These are phyloP conservation scores for Phyllosticta capitalensis DNA, from an alignment of 2,329 filamentous ascomycete species.

Conservation along the genomic window DNA sequence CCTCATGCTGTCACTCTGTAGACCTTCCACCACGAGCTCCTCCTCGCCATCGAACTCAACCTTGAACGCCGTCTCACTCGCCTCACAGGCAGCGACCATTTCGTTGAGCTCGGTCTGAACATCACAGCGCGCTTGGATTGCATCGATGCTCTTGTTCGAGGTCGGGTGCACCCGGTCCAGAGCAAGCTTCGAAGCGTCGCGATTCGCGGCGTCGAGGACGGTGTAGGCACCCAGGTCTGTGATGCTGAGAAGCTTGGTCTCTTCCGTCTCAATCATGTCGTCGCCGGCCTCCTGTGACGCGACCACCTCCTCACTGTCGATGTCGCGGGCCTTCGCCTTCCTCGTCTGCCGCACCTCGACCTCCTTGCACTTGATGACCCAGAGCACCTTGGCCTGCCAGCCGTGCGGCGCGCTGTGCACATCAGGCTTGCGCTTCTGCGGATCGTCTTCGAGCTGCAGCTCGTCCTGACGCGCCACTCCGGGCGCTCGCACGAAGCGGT, in stretches of 20 bases:
- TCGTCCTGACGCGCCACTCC: not conserved
- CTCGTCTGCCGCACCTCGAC: not conserved
- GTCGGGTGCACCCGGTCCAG: not conserved
- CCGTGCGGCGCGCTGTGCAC: not conserved
- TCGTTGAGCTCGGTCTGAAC: not conserved
- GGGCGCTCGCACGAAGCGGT: not conserved
- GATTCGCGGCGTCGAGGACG: slow-evolving; percentile 3
- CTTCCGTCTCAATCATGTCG: not conserved
- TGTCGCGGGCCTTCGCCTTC: not conserved
- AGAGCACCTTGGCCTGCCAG: not conserved
- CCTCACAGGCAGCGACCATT: not conserved
- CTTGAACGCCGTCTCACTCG: not conserved
- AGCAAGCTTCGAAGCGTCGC: not conserved
- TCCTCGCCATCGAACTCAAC: not conserved
- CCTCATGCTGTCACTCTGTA: not conserved
- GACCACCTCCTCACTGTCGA: not conserved
- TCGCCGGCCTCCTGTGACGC: not conserved
- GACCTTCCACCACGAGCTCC: not conserved
- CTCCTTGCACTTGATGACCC: not conserved
- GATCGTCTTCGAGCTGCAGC: not conserved
- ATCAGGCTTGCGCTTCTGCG: not conserved
- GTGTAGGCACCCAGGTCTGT: not conserved
- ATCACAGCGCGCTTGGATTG: not conserved
- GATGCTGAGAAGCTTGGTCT: not conserved
- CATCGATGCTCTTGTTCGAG: not conserved